phyloP scores from a whole-genome alignment of 495 filamentous ascomycete species.

The Aspergillus bertholletiae region DNA sequence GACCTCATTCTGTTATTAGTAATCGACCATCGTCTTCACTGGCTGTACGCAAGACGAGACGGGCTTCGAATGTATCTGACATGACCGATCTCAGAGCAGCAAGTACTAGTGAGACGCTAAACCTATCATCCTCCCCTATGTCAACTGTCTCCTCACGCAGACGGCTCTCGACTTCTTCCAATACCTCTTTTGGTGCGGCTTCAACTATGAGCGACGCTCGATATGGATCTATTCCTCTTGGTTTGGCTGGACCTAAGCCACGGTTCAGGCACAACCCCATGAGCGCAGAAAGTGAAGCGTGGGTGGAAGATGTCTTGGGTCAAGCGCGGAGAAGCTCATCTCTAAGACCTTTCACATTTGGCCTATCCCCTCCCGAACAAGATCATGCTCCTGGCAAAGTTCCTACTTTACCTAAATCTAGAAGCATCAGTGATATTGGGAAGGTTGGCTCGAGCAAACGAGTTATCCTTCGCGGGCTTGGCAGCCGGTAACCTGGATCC shows the following conservation, averaged over 20 bases:
- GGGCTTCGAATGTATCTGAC: conserved; percentile 38
- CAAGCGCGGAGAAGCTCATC: conserved; percentile 41
- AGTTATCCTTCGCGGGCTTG: conserved; percentile 35
- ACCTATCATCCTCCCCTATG: conserved; percentile 30
- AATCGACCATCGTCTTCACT: conserved; percentile 39
- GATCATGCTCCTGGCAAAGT: conserved; percentile 2
- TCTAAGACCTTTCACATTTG: conserved; percentile 19
- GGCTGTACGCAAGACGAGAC: conserved; percentile 37
- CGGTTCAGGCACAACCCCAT: conserved; percentile 43
- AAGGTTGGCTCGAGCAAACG: conserved; percentile 34
- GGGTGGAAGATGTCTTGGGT: conserved; percentile 46
- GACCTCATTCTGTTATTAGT: conserved; percentile 32
- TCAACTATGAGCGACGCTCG: conserved; percentile 24
- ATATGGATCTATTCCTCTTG: conserved; percentile 35
- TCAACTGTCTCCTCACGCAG: conserved; percentile 20
- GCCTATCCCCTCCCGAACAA: conserved; percentile 11
- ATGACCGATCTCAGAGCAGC: conserved; percentile 25
- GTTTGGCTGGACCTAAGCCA: conserved; percentile 46
- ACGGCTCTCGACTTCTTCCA: conserved; percentile 38
- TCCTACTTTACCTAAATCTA: conserved; percentile 27
- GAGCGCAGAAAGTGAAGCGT: conserved; percentile 49
- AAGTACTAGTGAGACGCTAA: conserved; percentile 23
- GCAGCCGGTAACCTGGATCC: conserved; percentile 15
- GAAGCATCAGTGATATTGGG: conserved; percentile 42
- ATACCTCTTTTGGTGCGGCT: conserved; percentile 28